phyloP scores from a whole-genome alignment of 2,329 filamentous ascomycete species.

The Talaromyces atroroseus region DNA sequence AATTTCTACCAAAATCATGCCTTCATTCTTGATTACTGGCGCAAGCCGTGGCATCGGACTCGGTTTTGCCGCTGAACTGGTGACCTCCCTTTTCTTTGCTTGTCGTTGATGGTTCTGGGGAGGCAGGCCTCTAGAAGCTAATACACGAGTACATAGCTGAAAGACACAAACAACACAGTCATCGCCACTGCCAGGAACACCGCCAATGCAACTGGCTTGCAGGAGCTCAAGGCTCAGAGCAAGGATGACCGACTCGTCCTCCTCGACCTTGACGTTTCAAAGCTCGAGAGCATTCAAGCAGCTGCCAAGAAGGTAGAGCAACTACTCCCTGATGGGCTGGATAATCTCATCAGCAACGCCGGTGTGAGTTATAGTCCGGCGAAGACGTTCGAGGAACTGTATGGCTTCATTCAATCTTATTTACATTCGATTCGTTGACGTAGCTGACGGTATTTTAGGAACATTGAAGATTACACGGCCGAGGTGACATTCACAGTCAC shows the following conservation, averaged over 20 bases:
- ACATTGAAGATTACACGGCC: background rate
- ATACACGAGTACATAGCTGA: background rate
- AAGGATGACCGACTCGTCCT: background rate
- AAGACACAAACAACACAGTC: slow-evolving; percentile 3
- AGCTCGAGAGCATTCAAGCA: background rate
- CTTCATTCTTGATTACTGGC: slow-evolving; percentile 9
- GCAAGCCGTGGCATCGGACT: slow-evolving; percentile 6
- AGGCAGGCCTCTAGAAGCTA: background rate
- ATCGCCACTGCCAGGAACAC: slow-evolving; percentile 5
- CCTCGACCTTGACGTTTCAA: slow-evolving; percentile 2
- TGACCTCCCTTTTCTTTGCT: background rate
- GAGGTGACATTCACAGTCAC: slow-evolving; percentile 27
- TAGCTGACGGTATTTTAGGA: background rate
- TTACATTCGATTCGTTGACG: background rate
- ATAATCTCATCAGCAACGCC: background rate
- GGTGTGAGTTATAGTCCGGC: background rate
- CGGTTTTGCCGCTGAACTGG: slow-evolving; percentile 3
- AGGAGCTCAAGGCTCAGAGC: slow-evolving; percentile 1
- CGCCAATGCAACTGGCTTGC: background rate
- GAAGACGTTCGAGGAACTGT: background rate
- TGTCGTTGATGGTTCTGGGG: no score
- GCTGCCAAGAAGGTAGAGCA: background rate
- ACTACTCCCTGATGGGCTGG: background rate
- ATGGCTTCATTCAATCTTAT: background rate
- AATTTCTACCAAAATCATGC: background rate